Conservation (phyloP, 768 basidiomycete species). For the Russula earlei region DNA sequence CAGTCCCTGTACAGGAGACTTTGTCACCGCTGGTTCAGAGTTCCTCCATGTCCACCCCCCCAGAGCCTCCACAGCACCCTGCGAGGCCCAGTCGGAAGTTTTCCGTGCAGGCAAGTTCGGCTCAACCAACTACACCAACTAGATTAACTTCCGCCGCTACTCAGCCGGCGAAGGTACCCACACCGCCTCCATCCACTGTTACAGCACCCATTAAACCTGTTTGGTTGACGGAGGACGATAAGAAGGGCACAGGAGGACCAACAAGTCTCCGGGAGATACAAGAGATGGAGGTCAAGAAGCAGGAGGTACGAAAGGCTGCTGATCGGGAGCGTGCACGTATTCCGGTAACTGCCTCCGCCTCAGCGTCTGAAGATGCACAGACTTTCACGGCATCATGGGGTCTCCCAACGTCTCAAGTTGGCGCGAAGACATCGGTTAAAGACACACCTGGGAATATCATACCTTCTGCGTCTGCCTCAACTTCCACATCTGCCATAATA, state of each 20-base stretch:
- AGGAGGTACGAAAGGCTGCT: constrained; percentile 64
- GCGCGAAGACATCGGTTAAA: constrained; percentile 24
- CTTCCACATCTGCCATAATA: constrained; percentile 27
- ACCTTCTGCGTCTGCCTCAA: constrained; percentile 36
- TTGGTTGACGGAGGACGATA: constrained; percentile 65
- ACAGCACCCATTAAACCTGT: constrained; percentile 39
- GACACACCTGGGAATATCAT: constrained; percentile 30
- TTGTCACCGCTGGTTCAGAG: not conserved
- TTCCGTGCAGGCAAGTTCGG: constrained; percentile 13
- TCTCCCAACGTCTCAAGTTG: constrained; percentile 74
- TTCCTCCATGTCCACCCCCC: constrained; percentile 14
- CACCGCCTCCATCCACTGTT: constrained; percentile 21
- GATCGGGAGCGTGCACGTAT: constrained; percentile 63
- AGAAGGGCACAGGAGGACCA: constrained; percentile 39
- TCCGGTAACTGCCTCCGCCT: constrained; percentile 35
- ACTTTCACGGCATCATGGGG: constrained; percentile 75
- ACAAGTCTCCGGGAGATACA: constrained; percentile 90
- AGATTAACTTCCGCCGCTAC: constrained; percentile 12
- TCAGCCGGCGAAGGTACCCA: constrained; percentile 15
- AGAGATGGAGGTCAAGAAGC: constrained; percentile 78
- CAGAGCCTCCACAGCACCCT: constrained; percentile 22
- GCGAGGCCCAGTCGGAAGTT: constrained; percentile 19
- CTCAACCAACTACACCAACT: constrained; percentile 14
- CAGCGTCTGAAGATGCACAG: constrained; percentile 47
- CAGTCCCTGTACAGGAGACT: constrained; percentile 21